A percentile compares a stretch with the other conserved stretches of the same genome.
Evolutionary conservation across 306 rosid species (phyloP).

Genomic region (Mimosa bimucronata): DNA sequence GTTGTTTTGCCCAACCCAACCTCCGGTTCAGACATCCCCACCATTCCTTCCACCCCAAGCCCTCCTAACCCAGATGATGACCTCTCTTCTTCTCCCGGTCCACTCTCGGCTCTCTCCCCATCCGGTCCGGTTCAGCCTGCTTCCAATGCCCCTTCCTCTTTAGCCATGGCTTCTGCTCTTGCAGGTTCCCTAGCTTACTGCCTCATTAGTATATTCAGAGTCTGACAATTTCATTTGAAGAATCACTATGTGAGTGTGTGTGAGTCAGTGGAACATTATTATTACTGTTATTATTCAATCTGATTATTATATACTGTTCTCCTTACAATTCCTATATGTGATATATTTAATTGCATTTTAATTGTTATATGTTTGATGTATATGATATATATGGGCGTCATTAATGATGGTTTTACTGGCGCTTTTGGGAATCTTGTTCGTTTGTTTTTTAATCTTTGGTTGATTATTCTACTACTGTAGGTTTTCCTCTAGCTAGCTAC

Average conservation of each 20-base stretch:
- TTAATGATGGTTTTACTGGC: conserved; percentile 20
- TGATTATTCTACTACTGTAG: conserved; percentile 36
- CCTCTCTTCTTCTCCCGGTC: conserved; percentile 44
- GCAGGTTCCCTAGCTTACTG: conserved; percentile 49
- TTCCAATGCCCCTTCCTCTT: conserved; percentile 42
- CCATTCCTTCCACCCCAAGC: conserved; percentile 90
- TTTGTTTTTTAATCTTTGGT: neutral
- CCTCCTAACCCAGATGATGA: conserved; percentile 84
- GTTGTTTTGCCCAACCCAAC: conserved; percentile 58
- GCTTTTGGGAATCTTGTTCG: neutral
- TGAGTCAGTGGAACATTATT: conserved; percentile 37
- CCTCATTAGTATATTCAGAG: conserved; percentile 31
- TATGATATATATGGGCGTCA: conserved; percentile 6
- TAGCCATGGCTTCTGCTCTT: conserved; percentile 42
- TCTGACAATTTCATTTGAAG: conserved; percentile 40
- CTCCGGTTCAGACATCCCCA: conserved; percentile 66
- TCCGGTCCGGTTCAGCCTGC: conserved; percentile 56
- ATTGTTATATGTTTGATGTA: conserved; percentile 12
- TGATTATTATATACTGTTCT: neutral
- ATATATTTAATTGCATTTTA: conserved; percentile 20
- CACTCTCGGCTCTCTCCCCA: conserved; percentile 64
- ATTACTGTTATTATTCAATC: neutral
- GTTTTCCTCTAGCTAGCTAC: conserved; percentile 9
- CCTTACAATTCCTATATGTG: conserved; percentile 29
- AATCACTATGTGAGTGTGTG: conserved; percentile 24